Base-by-base conservation (phyloP, 768 basidiomycete genomes). In the Phlegmacium glaucopus region DNA sequence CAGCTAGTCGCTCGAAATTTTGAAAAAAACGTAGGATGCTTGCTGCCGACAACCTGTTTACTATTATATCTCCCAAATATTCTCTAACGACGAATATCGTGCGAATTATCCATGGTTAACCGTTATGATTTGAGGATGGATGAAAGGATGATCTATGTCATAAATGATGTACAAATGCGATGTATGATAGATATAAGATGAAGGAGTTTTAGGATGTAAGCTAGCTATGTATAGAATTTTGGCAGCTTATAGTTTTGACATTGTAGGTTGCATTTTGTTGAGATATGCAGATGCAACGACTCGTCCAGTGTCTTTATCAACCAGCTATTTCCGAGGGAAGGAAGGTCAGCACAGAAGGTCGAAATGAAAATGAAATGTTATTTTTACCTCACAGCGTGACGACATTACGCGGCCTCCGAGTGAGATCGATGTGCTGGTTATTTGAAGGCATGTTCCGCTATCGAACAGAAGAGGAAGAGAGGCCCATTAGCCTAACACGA, bases 381-480 rank as follows among this genome's bases (percentile, higher is more conserved):
- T 22, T 22, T 22, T 22, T 53, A 85, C 85, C 74, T 87, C 84
- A 56, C 86, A 87, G 50, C 82, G 70, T 30, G 84, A 79, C 38
- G 77, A 75, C 85, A 88, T 87, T 30, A 86, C 76, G 17, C 83
- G 71, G 4, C 78, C 73, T n/a, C 84, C 85, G 48, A 87, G 68
- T 4, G 82, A 77, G 38, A 87, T 72, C 4, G 83, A 85, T 2
- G 78, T 81, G 54, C 80, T 83, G 42, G 76, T 63, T 18, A 88
- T 83, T 13, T 68, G 76, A 34, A 88, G 69, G 53, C 68, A 66
- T 9, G 79, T 75, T 42, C 83, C 84, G 35, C 85, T 87, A 54
- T 17, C 28, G 22, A 48, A 52, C 44, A 28, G 28, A 54, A 39
- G 43, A 36, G 11, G 15, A 28, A 27, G 54, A 39, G 43, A 36